Evolutionary conservation across 495 filamentous ascomycete genomes (phyloP).

Genomic region (Lasiosphaeris hirsuta): DNA sequence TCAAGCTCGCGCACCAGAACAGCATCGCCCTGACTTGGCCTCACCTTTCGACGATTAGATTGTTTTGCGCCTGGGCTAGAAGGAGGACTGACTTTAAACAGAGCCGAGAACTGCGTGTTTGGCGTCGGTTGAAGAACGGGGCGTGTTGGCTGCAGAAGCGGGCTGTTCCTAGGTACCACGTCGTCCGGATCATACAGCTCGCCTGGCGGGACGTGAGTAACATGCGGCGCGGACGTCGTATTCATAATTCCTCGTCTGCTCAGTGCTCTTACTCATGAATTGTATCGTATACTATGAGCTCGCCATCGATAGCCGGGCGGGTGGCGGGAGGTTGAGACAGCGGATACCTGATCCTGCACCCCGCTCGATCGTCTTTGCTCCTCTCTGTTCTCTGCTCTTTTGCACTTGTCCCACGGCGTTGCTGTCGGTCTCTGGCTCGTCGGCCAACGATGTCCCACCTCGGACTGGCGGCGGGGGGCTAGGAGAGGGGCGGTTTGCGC

Average conservation of each 20-base stretch:
- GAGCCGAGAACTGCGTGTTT: conserved; percentile 29
- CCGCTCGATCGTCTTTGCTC: neutral
- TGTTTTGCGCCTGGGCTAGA: conserved; percentile 30
- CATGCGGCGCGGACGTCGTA: conserved; percentile 36
- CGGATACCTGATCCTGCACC: neutral
- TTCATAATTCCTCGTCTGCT: conserved; percentile 42
- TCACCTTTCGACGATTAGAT: conserved; percentile 40
- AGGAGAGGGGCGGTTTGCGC: conserved; percentile 9
- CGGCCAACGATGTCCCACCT: conserved; percentile 4
- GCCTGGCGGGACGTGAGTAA: conserved; percentile 39
- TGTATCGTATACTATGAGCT: conserved; percentile 22
- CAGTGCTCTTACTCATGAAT: conserved; percentile 27
- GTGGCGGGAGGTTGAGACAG: conserved; percentile 4
- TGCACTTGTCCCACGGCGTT: neutral
- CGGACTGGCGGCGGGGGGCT: conserved; percentile 9
- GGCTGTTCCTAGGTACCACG: conserved; percentile 39
- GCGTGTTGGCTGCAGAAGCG: conserved; percentile 38
- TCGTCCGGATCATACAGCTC: conserved; percentile 46
- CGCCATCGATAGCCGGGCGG: conserved; percentile 29
- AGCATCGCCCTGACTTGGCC: conserved; percentile 50
- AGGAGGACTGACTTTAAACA: conserved; percentile 39
- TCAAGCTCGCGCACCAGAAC: conserved; percentile 52
- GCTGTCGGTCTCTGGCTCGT: neutral
- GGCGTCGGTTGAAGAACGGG: conserved; percentile 39
- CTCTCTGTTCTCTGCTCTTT: conserved; percentile 1